Base-by-base conservation (phyloP, 169 alveolate genomes). In the Besnoitia besnoiti region DNA sequence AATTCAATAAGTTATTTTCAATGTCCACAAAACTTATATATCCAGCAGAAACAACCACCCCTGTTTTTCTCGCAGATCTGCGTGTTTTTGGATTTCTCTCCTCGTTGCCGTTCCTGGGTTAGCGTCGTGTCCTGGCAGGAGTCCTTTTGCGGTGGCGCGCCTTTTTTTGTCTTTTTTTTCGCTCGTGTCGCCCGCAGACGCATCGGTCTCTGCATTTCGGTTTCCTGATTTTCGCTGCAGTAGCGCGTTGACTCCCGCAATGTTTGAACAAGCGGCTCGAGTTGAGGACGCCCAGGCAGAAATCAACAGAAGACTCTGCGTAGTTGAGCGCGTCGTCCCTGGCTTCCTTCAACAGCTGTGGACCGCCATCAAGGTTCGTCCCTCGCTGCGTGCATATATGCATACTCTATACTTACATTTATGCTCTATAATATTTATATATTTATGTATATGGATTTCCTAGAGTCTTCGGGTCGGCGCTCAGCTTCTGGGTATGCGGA, bases 221-320 rank as follows among this genome's bases (percentile, higher is more conserved):
- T 67, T 35, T 27, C 27, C 46, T 5, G 30, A 7, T 7, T 51
- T 37, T n/a, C 10, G 40, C 39, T 49, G 40, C 91, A 87, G 87
- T 89, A 95, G 96, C 77, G 73, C 95, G 59, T 61, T 95, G 42
- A 95, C 93, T 24, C 96, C 96, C 39, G 96, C 91, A n/a, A 92
- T 91, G 89, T 88, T 95, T 82, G 77, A 89, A 55, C 88, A 95
- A 49, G 96, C 85, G 30, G 61, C 75, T 55, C 88, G 85, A 12
- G 80, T 94, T 46, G 85, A 90, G 46, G 85, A n/a, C 4, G 96
- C 90, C 79, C 82, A 94, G 61, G 96, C 89, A 40, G 92, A 90
- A 40, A 95, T 95, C 37, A 95, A 95, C 75, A 62, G 92, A 24
- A 93, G 90, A 37, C 94, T 95, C 39, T 88, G 92, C 42, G 82